Base-by-base conservation (phyloP, 176 grass and related monocot species). In the Ensete ventricosum region DNA sequence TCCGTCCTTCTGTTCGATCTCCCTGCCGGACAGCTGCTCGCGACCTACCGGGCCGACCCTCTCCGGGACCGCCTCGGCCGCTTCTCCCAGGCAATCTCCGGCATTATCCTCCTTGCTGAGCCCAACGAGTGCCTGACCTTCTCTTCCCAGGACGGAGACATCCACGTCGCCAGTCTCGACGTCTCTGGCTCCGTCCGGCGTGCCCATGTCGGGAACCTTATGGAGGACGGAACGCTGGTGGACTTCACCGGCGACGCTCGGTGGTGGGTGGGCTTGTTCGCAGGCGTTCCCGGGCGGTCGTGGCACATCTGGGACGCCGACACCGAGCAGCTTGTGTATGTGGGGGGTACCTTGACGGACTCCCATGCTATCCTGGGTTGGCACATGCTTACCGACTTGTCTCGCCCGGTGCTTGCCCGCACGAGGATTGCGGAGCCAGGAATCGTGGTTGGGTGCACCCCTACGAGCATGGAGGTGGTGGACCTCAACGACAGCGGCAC, bases 201-300 rank as follows among this genome's bases (percentile, higher is more conserved):
- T 57, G 83, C 73, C 2, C 53, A 52, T 23, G 52, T 50, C 1
- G 83, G 83, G 11, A 66, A 77, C 73, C 27, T 81, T n/a, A 49
- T 85, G 53, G 79, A 72, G 17, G 83, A 85, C n/a, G 79, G 83
- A 19, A 70, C 78, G 12, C 9, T 85, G 57, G 74, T 85, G 43
- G 83, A 85, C 71, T 85, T 85, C 69, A 14, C 74, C 1, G 78
- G 73, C 7, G 53, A 85, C 67, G 64, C 71, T 22, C 66, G 58
- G 66, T 67, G 78, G 57, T 85, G 83, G 83, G 78, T 85, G 52
- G 83, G 83, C 2, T 58, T 85, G 27, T 85, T 85, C 54, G 83
- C 83, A 1, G 83, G 83, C 26, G 67, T 72, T 14, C 79, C 83
- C 13, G 67, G 73, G 2, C 52, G 73, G 29, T 81, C 83, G 2